Evolutionary conservation across 1,284 basidiomycete species (phyloP).

Genomic region (Heterobasidion occidentale): DNA sequence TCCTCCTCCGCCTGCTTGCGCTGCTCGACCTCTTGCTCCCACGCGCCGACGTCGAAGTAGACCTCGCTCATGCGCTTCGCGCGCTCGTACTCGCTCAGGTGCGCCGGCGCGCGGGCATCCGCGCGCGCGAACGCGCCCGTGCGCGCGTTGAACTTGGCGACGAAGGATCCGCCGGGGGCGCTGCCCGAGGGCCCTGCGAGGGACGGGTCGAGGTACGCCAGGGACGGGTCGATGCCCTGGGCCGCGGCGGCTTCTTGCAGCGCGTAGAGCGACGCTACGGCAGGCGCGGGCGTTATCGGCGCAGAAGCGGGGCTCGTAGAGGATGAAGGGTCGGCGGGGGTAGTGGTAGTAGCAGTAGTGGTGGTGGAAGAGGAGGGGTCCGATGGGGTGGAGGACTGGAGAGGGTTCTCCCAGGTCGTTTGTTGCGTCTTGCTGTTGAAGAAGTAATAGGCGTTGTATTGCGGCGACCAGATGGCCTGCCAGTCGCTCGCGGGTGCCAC

Average conservation of each 20-base stretch:
- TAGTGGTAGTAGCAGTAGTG: constrained; percentile 12
- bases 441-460: constrained; percentile 84
- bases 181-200: constrained; percentile 37
- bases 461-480: constrained; percentile 83
- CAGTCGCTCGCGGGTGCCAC: constrained; percentile 37
- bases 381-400: constrained; percentile 30
- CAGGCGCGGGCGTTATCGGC: constrained; percentile 16
- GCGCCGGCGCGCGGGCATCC: constrained; percentile 63
- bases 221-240: constrained; percentile 78
- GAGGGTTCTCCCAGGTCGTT: constrained; percentile 86
- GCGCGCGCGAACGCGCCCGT: constrained; percentile 71
- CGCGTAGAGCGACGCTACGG: constrained; percentile 29
- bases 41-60: constrained; percentile 81
- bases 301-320: constrained; percentile 15
- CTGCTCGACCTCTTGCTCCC: constrained; percentile 67
- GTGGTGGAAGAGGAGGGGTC: constrained; percentile 15
- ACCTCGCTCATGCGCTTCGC: constrained; percentile 82
- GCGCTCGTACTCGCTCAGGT: constrained; percentile 78
- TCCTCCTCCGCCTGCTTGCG: constrained; percentile 49
- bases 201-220: constrained; percentile 76
- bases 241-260: constrained; percentile 58
- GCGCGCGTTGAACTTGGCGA: constrained; percentile 78
- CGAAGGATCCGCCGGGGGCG: constrained; percentile 32
- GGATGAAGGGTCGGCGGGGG: constrained; percentile 14
- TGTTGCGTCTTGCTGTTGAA: constrained; percentile 74